Conservation (phyloP, 805 yeast genomes). For the Brettanomyces naardenensis region DNA sequence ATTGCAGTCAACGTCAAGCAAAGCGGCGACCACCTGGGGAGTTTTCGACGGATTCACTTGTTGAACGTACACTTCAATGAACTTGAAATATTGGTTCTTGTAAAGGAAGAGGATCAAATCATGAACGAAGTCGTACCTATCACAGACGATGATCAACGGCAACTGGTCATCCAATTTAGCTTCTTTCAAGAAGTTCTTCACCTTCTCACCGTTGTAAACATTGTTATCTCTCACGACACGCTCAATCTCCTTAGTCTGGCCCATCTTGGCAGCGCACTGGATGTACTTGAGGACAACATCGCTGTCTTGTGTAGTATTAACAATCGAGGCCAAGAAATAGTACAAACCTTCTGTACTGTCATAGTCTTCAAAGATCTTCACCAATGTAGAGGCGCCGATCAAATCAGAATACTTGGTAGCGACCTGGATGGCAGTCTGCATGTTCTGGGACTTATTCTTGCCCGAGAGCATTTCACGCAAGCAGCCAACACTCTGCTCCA, state of each 20-base stretch:
- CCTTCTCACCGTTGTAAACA: conserved; percentile 94
- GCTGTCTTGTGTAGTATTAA: conserved; percentile 86
- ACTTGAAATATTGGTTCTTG: conserved; percentile 92
- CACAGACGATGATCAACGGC: conserved; percentile 94
- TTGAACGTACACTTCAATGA: conserved; percentile 96
- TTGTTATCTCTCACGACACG: conserved; percentile 91
- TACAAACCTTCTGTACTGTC: conserved; percentile 90
- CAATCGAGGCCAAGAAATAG: conserved; percentile 88
- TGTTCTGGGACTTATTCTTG: conserved; percentile 68
- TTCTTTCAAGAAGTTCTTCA: conserved; percentile 93
- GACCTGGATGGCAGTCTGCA: conserved; percentile 91
- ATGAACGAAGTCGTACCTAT: conserved; percentile 83
- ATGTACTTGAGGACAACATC: conserved; percentile 95
- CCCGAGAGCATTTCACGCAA: conserved; percentile 76
- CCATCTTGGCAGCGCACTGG: conserved; percentile 85
- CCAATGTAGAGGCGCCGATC: conserved; percentile 77
- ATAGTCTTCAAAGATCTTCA: conserved; percentile 89
- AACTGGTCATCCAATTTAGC: conserved; percentile 89
- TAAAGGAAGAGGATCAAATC: conserved; percentile 89
- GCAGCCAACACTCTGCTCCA: conserved; percentile 85
- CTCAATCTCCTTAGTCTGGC: conserved; percentile 90
- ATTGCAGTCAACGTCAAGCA: conserved; percentile 95
- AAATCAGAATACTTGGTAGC: conserved; percentile 94
- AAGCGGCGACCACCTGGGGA: conserved; percentile 93
- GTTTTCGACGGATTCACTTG: conserved; percentile 94